Evolutionary conservation across 2,329 filamentous ascomycete species (phyloP).

Genomic region (Zymoseptoria brevis): DNA sequence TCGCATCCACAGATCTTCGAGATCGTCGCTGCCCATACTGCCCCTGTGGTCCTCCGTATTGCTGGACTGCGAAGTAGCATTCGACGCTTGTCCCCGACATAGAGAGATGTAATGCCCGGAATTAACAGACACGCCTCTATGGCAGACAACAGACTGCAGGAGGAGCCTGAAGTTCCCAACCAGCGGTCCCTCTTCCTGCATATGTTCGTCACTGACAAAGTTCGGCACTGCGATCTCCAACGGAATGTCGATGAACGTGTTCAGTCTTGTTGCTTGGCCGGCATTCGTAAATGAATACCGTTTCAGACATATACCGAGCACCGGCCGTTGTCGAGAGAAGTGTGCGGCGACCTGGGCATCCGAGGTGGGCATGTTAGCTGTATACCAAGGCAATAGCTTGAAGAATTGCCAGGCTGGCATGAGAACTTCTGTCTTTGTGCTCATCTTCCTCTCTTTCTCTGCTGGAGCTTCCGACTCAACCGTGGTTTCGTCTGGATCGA

Average conservation of each 20-base stretch:
- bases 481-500: constrained; percentile 32
- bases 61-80: constrained; percentile 28
- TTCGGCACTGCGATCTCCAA: constrained; percentile 74
- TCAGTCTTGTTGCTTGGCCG: constrained; percentile 61
- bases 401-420: constrained; percentile 99
- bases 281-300: constrained; percentile 69
- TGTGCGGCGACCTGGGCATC: constrained; percentile 82
- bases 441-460: constrained; percentile 21
- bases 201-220: constrained; percentile 75
- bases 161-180: constrained; percentile 90
- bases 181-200: constrained; percentile 57
- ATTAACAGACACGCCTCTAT: constrained; percentile 75
- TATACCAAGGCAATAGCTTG: constrained; percentile 88
- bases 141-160: constrained; percentile 85
- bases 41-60: constrained; percentile 36
- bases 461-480: constrained; percentile 27
- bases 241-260: constrained; percentile 87
- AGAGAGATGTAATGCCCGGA: constrained; percentile 89
- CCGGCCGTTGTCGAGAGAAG: constrained; percentile 72
- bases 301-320: constrained; percentile 88
- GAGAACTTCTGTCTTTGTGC: constrained; percentile 65
- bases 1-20: constrained; percentile 73
- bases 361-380: constrained; percentile 53
- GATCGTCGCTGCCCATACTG: constrained; percentile 43
- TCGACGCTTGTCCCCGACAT: constrained; percentile 59